Base-by-base conservation (phyloP, 2,329 filamentous ascomycete genomes). In the Reticulascus tulasneorum region DNA sequence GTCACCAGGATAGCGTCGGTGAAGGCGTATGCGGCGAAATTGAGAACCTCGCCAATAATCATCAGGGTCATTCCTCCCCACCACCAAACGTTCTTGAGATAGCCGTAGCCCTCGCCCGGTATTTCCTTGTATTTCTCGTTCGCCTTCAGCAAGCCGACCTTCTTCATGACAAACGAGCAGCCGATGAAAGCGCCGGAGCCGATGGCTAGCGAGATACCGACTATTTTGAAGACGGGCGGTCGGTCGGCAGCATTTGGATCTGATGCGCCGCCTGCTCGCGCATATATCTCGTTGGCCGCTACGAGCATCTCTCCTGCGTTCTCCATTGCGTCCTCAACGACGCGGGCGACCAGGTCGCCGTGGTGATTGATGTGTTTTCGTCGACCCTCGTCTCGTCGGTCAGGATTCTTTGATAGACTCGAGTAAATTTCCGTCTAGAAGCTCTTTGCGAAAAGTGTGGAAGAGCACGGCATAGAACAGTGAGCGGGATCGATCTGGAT, bases 71-170 rank as follows among this genome's bases (percentile, higher is more conserved):
- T 97, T 50, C 93, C 93, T 2, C 69, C 62, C 93, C 93, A 98
- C 93, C 93, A 98, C 69, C 77, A 95, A 15, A 71, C 71, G 54
- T 97, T 97, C 67, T 94, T 95, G 51, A 98, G 78, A 59, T 97
- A 98, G 44, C 91, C 90, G 60, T 97, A 97, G 38, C 93, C 93
- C 62, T 97, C 91, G 42, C 93, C 93, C 1, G 93, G 90, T 47
- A 86, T 87, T 64, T 97, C 89, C 44, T 94, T 85, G 69, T 97
- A 97, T 61, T 97, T 97, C 51, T 86, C 81, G 62, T 97, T 98
- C 33, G 93, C 91, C 59, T 81, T 89, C 44, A 98, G 72, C 49
- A 98, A 66, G 5, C 93, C 93, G 41, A 86, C 74, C 67, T 98
- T 98, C 66, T 97, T 97, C 54, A 98, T 66, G 19, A 97, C 90